Evolutionary conservation across 2,329 filamentous ascomycete genomes (phyloP).

Genomic region (Mycogone perniciosa): DNA sequence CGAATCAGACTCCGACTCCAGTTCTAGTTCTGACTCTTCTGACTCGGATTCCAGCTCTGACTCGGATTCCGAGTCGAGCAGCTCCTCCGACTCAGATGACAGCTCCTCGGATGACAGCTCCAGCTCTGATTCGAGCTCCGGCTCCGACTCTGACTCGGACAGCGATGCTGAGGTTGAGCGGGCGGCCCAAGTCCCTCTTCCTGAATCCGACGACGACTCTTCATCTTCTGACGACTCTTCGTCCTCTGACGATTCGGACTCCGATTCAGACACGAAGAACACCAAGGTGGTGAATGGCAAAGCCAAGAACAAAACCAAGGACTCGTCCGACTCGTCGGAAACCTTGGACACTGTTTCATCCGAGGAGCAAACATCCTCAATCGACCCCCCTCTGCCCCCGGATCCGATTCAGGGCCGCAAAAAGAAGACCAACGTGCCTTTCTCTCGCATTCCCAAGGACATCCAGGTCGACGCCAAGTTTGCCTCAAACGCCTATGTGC

Average conservation of each 20-base stretch:
- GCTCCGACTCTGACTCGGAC: conserved; percentile 33
- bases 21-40: conserved; percentile 9
- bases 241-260: conserved; percentile 25
- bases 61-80: conserved; percentile 25
- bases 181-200: conserved; percentile 36
- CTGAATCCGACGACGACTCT: conserved; percentile 32
- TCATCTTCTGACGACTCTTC: conserved; percentile 26
- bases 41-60: conserved; percentile 18
- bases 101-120: conserved; percentile 13
- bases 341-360: conserved; percentile 49
- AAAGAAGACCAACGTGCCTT: conserved; percentile 55
- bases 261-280: conserved; percentile 23
- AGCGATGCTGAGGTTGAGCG: conserved; percentile 33
- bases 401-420: conserved; percentile 36
- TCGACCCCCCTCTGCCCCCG: conserved; percentile 47
- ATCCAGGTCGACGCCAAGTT: conserved; percentile 62
- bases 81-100: conserved; percentile 3
- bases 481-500: conserved; percentile 71
- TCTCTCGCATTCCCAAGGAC: conserved; percentile 68
- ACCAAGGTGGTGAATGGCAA: conserved; percentile 8
- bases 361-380: conserved; percentile 24
- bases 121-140: conserved; percentile 23
- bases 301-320: conserved; percentile 16
- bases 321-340: conserved; percentile 39
- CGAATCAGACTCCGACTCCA: conserved; percentile 17